Evolutionary conservation across 106 monocot genomes (phyloP).

Genomic region (Amphibolis antarctica): DNA sequence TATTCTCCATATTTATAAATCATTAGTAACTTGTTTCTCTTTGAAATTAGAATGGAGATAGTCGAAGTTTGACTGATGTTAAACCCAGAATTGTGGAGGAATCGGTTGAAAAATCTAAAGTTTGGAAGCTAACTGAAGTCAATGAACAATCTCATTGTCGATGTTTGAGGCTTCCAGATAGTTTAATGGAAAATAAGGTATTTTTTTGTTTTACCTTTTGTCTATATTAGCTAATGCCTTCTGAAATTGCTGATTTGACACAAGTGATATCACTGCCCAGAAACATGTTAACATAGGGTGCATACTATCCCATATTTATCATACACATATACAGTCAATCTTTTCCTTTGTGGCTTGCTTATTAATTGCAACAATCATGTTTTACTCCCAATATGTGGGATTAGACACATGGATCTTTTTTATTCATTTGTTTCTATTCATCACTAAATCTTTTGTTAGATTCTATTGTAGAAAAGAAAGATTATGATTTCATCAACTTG

Average conservation of each 20-base stretch:
- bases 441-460: no score
- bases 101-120: constrained; percentile 29
- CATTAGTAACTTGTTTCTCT: neutral
- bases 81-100: constrained; percentile 37
- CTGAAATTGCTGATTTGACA: no score
- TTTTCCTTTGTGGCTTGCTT: no score
- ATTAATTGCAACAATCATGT: no score
- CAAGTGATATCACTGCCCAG: constrained; percentile 21
- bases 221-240: neutral
- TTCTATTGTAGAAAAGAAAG: no score
- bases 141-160: constrained; percentile 37
- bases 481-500: no score
- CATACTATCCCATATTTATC: no score
- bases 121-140: constrained; percentile 37
- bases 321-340: no score
- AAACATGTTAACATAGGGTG: no score
- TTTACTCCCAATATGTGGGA: no score
- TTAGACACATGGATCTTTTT: no score
- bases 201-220: neutral
- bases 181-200: constrained; percentile 31
- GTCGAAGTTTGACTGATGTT: constrained; percentile 24
- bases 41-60: constrained; percentile 34
- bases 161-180: constrained; percentile 37
- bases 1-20: neutral
- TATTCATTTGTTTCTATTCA: no score